These are phyloP conservation scores for Colletotrichum lini DNA, from an alignment of 2,329 filamentous ascomycete species.

Conservation along the genomic window DNA sequence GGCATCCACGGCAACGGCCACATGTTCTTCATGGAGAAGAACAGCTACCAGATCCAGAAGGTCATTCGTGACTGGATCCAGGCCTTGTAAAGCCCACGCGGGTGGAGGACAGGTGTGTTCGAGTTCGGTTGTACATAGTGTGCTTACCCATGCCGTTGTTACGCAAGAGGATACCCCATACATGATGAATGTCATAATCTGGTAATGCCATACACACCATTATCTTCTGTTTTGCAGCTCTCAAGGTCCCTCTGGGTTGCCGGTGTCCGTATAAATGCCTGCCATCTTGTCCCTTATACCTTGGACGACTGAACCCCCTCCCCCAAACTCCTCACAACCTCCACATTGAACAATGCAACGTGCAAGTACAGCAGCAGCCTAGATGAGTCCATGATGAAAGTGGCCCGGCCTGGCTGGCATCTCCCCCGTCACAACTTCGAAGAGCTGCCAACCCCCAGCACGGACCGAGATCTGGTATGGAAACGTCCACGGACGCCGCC, in stretches of 20 bases:
- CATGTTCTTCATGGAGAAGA: conserved; percentile 65
- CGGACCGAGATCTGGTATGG: neutral
- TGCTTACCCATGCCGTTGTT: conserved; percentile 8
- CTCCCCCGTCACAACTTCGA: neutral
- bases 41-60: conserved; percentile 56
- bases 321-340: neutral
- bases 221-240: neutral
- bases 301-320: neutral
- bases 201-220: neutral
- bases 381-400: neutral
- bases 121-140: conserved; percentile 1
- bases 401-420: neutral
- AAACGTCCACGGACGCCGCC: conserved; percentile 8
- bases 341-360: neutral
- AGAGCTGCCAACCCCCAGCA: neutral
- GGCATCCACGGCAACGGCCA: conserved; percentile 63
- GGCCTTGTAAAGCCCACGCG: conserved; percentile 17
- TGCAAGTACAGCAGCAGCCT: neutral
- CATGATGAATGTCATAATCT: conserved; percentile 27
- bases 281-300: too few relatives aligned
- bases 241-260: neutral
- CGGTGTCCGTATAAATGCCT: neutral
- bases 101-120: neutral
- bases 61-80: conserved; percentile 47
- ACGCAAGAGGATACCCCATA: conserved; percentile 31